A percentile compares a stretch with the other conserved stretches of the same genome.
phyloP scores from a whole-genome alignment of 169 alveolate species.

The Theileria parva region DNA sequence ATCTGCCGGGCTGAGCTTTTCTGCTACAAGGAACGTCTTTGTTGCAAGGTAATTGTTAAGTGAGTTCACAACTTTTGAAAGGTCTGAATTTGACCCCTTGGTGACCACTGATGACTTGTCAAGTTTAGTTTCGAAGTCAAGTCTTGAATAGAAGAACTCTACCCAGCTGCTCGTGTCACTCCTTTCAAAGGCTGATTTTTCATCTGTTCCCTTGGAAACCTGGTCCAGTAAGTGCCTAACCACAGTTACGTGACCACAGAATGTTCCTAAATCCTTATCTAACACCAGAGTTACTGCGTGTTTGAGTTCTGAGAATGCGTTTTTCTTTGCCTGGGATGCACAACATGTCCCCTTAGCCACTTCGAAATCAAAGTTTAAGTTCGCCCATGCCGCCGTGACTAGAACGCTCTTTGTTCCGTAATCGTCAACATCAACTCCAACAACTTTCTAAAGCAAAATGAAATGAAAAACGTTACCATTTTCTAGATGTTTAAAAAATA shows the following conservation, averaged over 20 bases:
- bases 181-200: slow-evolving; percentile 31
- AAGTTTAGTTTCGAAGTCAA: slow-evolving; percentile 67
- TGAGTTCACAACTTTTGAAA: slow-evolving; percentile 64
- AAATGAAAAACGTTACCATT: too few species aligned
- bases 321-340: slow-evolving; percentile 40
- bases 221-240: slow-evolving; percentile 55
- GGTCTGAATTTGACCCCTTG: slow-evolving; percentile 56
- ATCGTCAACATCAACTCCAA: slow-evolving; percentile 55
- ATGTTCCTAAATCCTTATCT: slow-evolving; percentile 29
- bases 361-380: slow-evolving; percentile 44
- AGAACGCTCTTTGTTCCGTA: slow-evolving; percentile 61
- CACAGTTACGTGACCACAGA: slow-evolving; percentile 54
- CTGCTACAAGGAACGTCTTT: slow-evolving; percentile 86
- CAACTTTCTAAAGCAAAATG: slow-evolving; percentile 32
- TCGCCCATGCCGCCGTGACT: slow-evolving; percentile 51
- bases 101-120: slow-evolving; percentile 51
- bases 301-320: slow-evolving; percentile 60
- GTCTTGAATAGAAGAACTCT: slow-evolving; percentile 69
- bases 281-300: slow-evolving; percentile 44
- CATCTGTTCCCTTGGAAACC: slow-evolving; percentile 30
- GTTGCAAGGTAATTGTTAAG: slow-evolving; percentile 67
- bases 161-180: slow-evolving; percentile 73
- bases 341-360: slow-evolving; percentile 52
- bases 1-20: slow-evolving; percentile 88
- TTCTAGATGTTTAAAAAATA: too few species aligned